Percentiles rank a stretch among this genome's conserved stretches.
phyloP scores from a whole-genome alignment of 2,329 filamentous ascomycete species.

The Epichloe gansuensis region DNA sequence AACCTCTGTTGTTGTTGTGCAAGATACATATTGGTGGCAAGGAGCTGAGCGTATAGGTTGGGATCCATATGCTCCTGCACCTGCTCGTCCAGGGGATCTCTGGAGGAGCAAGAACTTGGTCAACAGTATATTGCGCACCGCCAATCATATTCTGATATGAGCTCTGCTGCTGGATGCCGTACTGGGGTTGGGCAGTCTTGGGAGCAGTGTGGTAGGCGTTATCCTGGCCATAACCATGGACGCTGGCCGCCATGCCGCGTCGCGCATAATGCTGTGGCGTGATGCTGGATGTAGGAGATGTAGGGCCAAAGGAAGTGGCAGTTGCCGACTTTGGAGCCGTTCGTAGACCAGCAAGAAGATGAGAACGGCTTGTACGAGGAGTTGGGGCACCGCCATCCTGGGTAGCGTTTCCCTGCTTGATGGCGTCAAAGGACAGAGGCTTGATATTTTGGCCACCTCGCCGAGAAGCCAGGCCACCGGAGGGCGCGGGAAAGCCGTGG shows the following conservation, averaged over 20 bases:
- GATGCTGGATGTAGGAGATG: conserved; percentile 38
- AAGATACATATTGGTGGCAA: conserved; percentile 84
- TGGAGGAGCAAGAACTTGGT: conserved; percentile 79
- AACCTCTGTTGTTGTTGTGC: conserved; percentile 91
- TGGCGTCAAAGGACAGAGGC: conserved; percentile 66
- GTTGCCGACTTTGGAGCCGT: conserved; percentile 81
- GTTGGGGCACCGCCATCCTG: conserved; percentile 61
- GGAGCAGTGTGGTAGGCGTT: conserved; percentile 33
- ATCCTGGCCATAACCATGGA: conserved; percentile 32
- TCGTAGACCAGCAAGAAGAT: conserved; percentile 82
- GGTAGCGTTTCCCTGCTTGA: conserved; percentile 57
- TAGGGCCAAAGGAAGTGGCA: conserved; percentile 59
- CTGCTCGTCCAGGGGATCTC: conserved; percentile 59
- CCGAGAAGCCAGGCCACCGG: conserved; percentile 69
- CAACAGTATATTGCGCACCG: conserved; percentile 55
- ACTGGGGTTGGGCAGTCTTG: conserved; percentile 46
- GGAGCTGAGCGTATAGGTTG: conserved; percentile 72
- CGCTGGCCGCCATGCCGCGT: conserved; percentile 31
- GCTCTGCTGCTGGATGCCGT: conserved; percentile 23
- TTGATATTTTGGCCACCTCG: conserved; percentile 83
- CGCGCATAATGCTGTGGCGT: conserved; percentile 31
- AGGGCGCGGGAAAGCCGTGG: conserved; percentile 62
- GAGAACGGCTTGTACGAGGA: conserved; percentile 86
- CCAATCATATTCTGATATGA: conserved; percentile 20
- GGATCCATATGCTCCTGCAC: conserved; percentile 70